Conservation (phyloP, 768 basidiomycete genomes). For the Tulasnella sp. region DNA sequence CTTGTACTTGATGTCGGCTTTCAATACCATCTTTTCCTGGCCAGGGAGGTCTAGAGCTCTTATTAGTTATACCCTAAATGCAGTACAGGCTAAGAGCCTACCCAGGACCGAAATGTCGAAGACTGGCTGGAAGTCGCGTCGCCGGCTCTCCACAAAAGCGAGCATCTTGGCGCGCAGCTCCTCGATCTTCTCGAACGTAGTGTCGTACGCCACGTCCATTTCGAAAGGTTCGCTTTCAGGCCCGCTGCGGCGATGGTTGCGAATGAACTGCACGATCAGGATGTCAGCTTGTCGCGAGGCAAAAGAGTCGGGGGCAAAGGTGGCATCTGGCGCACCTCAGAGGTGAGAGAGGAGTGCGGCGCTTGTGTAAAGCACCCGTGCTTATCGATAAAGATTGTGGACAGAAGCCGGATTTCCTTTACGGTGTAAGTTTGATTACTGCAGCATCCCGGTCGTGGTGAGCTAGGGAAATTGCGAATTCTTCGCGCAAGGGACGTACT, state of each 20-base stretch:
- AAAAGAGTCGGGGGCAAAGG: not conserved
- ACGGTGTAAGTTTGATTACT: constrained; percentile 67
- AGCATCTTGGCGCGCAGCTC: constrained; percentile 77
- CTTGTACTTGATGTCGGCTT: constrained; percentile 87
- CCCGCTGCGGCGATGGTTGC: constrained; percentile 73
- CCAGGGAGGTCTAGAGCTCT: constrained; percentile 69
- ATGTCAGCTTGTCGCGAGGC: not conserved
- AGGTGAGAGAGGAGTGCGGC: constrained; percentile 65
- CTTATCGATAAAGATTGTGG: constrained; percentile 67
- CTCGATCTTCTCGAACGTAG: constrained; percentile 82
- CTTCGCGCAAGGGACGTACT: constrained; percentile 38
- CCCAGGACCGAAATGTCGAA: constrained; percentile 76
- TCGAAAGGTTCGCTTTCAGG: constrained; percentile 79
- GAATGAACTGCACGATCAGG: constrained; percentile 58
- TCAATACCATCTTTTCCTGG: constrained; percentile 75
- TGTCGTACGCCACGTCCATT: constrained; percentile 78
- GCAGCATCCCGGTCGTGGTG: constrained; percentile 27
- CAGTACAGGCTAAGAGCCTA: constrained; percentile 39
- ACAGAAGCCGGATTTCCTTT: constrained; percentile 84
- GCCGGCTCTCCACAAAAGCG: constrained; percentile 67
- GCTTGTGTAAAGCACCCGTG: constrained; percentile 68
- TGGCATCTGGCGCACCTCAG: constrained; percentile 47
- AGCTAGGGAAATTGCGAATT: not conserved
- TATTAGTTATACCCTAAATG: not conserved
- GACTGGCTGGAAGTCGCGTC: constrained; percentile 72